Conservation (phyloP, 768 basidiomycete species). For the Asterophora lycoperdoides region DNA sequence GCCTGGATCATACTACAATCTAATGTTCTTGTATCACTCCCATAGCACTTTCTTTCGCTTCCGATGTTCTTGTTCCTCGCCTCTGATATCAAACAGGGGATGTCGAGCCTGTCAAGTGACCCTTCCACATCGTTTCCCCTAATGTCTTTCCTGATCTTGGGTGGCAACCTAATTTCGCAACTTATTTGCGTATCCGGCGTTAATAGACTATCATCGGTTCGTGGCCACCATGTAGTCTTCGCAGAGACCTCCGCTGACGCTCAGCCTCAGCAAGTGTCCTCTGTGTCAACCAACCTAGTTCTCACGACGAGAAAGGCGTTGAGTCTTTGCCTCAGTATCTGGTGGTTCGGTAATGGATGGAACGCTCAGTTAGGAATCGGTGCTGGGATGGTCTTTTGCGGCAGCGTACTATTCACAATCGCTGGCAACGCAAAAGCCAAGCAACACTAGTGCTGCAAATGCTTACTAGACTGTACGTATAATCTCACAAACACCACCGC, state of each 20-base stretch:
- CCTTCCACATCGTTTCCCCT: conserved; percentile 27
- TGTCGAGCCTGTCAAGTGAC: conserved; percentile 42
- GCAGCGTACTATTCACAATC: conserved; percentile 58
- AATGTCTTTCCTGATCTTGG: conserved; percentile 53
- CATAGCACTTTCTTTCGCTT: conserved; percentile 74
- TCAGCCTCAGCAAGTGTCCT: conserved; percentile 56
- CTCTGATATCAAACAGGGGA: conserved; percentile 51
- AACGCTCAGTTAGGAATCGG: conserved; percentile 61
- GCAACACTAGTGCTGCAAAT: conserved; percentile 12
- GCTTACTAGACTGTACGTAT: no score
- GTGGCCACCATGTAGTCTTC: conserved; percentile 23
- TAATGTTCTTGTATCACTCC: not conserved
- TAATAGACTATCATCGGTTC: conserved; percentile 73
- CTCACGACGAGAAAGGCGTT: conserved; percentile 78
- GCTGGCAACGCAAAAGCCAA: conserved; percentile 19
- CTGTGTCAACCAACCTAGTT: conserved; percentile 77
- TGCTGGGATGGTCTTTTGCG: conserved; percentile 69
- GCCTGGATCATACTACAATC: not conserved
- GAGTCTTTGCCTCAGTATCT: conserved; percentile 76
- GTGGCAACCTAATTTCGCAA: conserved; percentile 65
- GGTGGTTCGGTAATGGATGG: conserved; percentile 79
- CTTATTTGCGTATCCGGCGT: conserved; percentile 81
- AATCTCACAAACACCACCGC: not conserved
- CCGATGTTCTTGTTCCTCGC: conserved; percentile 67
- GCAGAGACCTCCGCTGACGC: not conserved